A percentile compares a stretch with the other conserved stretches of the same genome.
These are phyloP conservation scores for Colletotrichum liriopes DNA, from an alignment of 2,329 filamentous ascomycete genomes.

Conservation along the genomic window DNA sequence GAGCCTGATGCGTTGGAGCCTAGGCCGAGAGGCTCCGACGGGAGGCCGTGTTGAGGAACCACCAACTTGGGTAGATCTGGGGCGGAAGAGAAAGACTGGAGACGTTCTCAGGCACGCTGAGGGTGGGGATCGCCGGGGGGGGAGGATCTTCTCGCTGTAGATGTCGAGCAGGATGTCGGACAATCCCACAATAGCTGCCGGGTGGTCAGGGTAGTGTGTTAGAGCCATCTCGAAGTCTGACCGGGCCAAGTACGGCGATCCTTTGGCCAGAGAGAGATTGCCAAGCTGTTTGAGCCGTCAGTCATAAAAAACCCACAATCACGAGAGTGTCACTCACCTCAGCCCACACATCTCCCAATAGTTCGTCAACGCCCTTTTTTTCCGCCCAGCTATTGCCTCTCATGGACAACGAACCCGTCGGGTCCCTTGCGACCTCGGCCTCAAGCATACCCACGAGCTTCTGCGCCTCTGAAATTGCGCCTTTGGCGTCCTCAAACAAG, in stretches of 20 bases:
- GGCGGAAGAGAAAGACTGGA: slow-evolving; percentile 32
- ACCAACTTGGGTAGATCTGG: slow-evolving; percentile 29
- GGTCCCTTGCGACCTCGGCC: slow-evolving; percentile 73
- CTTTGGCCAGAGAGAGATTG: slow-evolving; percentile 74
- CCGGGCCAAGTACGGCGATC: slow-evolving; percentile 78
- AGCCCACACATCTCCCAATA: slow-evolving; percentile 87
- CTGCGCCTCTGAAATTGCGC: slow-evolving; percentile 85
- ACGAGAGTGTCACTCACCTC: slow-evolving; percentile 72
- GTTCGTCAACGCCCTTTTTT: slow-evolving; percentile 84
- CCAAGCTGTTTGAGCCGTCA: slow-evolving; percentile 70
- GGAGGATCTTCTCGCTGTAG: slow-evolving; percentile 79
- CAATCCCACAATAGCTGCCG: slow-evolving; percentile 84
- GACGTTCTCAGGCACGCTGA: slow-evolving; percentile 54
- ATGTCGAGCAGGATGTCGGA: slow-evolving; percentile 90
- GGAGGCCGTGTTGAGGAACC: slow-evolving; percentile 50
- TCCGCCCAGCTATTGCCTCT: slow-evolving; percentile 82
- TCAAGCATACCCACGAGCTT: slow-evolving; percentile 83
- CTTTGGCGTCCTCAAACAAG: slow-evolving; percentile 84
- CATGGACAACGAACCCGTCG: slow-evolving; percentile 74
- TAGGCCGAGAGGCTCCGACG: slow-evolving; percentile 65
- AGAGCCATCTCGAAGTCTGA: slow-evolving; percentile 87
- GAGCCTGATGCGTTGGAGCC: slow-evolving; percentile 44
- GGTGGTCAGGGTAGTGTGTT: slow-evolving; percentile 84
- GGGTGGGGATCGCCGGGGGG: slow-evolving; percentile 67
- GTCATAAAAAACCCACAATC: slow-evolving; percentile 32